Evolutionary conservation across 2,329 filamentous ascomycete genomes (phyloP), one percentile per base, ranked within the genome.

Genomic region (Catunica adiposa): DNA sequence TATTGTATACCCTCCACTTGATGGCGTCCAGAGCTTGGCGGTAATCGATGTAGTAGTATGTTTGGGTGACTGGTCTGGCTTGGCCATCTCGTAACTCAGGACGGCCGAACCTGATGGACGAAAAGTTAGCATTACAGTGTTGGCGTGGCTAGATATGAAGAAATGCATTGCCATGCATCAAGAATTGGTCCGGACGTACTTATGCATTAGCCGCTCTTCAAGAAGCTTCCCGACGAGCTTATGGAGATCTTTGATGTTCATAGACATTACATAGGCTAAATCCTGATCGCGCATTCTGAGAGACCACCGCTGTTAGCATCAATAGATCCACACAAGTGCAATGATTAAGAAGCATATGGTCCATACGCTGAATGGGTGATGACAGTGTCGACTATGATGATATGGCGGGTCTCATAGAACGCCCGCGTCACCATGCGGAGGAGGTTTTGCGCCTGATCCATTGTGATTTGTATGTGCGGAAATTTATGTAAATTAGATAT

Each of bases 1-100:
- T 80, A 56, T 83, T 84, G 65, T 90, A 89, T 53, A 95, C 82
- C 60, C 87, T 84, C 78, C 86, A 98, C 68, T 98, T 98, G 70
- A 95, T 94, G 51, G 87, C 88, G 69, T 98, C 92, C 64, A 98
- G 88, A 37, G 90, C 88, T 57, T 87, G 85, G 58, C 92, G 87
- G 64, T 94, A 94, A 66, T 96, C 89, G 66, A 98, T 90, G 69
- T 87, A 98, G 72, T 94, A 98, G 75, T 95, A 98, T 60, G 90
- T 94, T 63, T 87, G 80, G 65, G 84, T 89, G 61, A 85, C 83
- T 3, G 87, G 84, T 54, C 89, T 83, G 57, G 85, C 83, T 58
- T 89, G 86, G 53, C 86, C 87, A 64, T 89, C 85, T 61, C 83
- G 82, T 56, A 85, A 72, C 66, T 95, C 89, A 52, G 82, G 79